phyloP scores from a whole-genome alignment of 306 rosid genomes.

The Pyrus betulifolia region DNA sequence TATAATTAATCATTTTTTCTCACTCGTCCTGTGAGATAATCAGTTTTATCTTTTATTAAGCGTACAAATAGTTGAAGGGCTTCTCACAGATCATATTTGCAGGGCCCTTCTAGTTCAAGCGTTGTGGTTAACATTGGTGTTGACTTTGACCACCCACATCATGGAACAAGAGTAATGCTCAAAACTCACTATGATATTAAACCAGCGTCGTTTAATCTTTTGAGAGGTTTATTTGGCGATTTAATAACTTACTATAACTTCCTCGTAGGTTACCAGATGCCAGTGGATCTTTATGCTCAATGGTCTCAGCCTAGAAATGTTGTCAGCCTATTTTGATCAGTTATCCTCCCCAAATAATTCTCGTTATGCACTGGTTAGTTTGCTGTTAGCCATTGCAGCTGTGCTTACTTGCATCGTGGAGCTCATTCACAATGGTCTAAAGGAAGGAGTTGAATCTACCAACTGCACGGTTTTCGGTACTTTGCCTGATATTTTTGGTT shows the following conservation, averaged over 20 bases:
- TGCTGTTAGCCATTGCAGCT: background rate
- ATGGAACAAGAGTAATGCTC: background rate
- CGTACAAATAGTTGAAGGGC: background rate
- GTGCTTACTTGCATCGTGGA: background rate
- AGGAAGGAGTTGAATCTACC: background rate
- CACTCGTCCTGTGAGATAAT: background rate
- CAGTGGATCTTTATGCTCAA: background rate
- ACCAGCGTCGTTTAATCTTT: background rate
- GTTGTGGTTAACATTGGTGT: background rate
- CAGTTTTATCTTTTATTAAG: background rate
- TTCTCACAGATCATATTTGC: background rate
- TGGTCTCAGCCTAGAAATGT: background rate
- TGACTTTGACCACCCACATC: background rate
- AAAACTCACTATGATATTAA: background rate
- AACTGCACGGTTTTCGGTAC: background rate
- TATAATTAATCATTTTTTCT: too few relatives aligned
- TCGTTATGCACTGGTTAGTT: background rate
- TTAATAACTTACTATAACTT: background rate
- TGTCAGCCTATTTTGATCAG: background rate
- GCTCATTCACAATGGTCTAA: background rate
- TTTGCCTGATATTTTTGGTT: constrained; percentile 1
- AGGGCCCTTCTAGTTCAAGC: background rate
- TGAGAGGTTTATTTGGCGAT: background rate
- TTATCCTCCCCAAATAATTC: background rate
- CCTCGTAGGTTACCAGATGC: background rate